Evolutionary conservation across 148 eudicot genomes (phyloP).

Genomic region (Camellia japonica): DNA sequence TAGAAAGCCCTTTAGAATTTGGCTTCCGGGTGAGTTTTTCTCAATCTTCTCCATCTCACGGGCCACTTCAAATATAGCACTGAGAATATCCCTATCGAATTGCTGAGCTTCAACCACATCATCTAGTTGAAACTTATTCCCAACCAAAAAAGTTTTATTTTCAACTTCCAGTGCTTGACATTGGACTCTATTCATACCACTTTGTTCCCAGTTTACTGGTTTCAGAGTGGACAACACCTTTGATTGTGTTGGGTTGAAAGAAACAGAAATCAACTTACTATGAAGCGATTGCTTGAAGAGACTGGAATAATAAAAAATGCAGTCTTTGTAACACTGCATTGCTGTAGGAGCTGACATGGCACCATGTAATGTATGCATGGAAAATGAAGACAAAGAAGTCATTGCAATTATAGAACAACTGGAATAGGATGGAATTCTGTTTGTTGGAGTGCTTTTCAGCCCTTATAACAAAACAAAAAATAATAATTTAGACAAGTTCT

Average conservation of each 20-base stretch:
- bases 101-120: constrained; percentile 92
- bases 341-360: constrained; percentile 22
- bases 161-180: constrained; percentile 48
- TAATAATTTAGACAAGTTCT: background rate
- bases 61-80: constrained; percentile 87
- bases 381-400: constrained; percentile 44
- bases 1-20: constrained; percentile 76
- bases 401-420: constrained; percentile 20
- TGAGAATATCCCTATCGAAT: constrained; percentile 73
- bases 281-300: constrained; percentile 19
- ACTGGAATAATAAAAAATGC: constrained; percentile 18
- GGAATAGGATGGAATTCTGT: background rate
- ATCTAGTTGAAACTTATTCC: constrained; percentile 70
- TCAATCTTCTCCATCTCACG: constrained; percentile 85
- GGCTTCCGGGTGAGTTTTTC: constrained; percentile 69
- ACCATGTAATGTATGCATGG: constrained; percentile 34
- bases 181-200: constrained; percentile 26
- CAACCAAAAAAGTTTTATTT: constrained; percentile 29
- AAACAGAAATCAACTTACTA: constrained; percentile 9
- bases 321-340: constrained; percentile 13
- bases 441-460: constrained; percentile 2
- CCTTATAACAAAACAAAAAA: background rate
- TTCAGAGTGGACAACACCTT: constrained; percentile 23
- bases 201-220: constrained; percentile 17
- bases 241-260: constrained; percentile 21